These are phyloP conservation scores for Glycine tomentella DNA, from an alignment of 306 rosid genomes.

Conservation along the genomic window DNA sequence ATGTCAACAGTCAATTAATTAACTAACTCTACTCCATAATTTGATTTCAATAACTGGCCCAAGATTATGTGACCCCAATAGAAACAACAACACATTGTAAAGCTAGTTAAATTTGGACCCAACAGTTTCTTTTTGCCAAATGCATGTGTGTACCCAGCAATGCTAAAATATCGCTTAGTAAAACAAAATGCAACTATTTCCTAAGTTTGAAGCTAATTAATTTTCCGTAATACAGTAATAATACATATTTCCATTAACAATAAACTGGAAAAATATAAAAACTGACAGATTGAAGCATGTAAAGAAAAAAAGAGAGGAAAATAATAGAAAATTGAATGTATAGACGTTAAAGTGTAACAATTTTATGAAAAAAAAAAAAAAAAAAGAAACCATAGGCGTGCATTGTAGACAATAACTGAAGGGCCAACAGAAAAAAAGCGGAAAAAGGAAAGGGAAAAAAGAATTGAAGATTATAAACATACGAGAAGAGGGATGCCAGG, in stretches of 20 bases:
- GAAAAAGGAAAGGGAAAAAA: neutral
- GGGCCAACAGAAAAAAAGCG: neutral
- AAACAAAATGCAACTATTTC: neutral
- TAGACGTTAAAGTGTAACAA: no score
- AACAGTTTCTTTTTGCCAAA: slow-evolving; percentile 13
- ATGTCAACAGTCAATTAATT: neutral
- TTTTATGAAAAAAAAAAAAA: no score
- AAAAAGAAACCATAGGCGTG: no score
- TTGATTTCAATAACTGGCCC: slow-evolving; percentile 9
- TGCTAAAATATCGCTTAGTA: neutral
- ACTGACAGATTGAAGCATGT: neutral
- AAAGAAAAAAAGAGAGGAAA: neutral
- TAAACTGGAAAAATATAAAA: neutral
- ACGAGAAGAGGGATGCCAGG: slow-evolving; percentile 22
- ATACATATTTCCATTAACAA: slow-evolving; percentile 12
- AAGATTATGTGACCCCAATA: neutral
- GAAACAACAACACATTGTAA: slow-evolving; percentile 6
- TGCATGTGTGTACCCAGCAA: neutral
- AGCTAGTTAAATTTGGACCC: slow-evolving; percentile 7
- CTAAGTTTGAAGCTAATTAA: neutral
- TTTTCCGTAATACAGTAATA: slow-evolving; percentile 16
- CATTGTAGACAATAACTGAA: neutral
- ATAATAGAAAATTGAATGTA: neutral
- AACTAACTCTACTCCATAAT: neutral
- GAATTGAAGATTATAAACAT: slow-evolving; percentile 34